phyloP scores from a whole-genome alignment of 1,139 yeast species.

The Nakaseomyces sp. region DNA sequence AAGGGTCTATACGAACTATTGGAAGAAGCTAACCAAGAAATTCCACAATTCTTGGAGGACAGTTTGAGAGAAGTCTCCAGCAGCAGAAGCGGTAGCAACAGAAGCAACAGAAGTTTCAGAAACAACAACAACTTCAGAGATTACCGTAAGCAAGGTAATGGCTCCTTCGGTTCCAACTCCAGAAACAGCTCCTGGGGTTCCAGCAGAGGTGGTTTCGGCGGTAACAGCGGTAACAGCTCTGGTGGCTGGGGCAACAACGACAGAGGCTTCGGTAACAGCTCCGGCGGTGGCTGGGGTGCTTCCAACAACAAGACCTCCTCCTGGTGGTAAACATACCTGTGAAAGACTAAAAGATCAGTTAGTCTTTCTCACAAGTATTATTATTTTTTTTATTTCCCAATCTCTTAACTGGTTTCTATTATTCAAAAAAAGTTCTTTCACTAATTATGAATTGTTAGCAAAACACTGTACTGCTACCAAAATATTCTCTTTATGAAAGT shows the following conservation, averaged over 20 bases:
- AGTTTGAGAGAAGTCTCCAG: constrained; percentile 70
- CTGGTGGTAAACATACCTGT: constrained; percentile 21
- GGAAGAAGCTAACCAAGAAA: constrained; percentile 94
- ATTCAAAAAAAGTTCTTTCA: constrained; percentile 6
- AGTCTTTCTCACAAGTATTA: constrained; percentile 4
- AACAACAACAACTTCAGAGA: constrained; percentile 41
- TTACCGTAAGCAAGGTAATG: constrained; percentile 43
- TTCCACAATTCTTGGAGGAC: constrained; percentile 77
- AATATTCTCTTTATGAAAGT: not conserved
- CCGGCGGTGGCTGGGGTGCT: constrained; percentile 26
- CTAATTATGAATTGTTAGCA: constrained; percentile 9
- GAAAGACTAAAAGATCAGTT: not conserved
- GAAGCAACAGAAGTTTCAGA: constrained; percentile 40
- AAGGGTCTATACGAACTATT: constrained; percentile 83
- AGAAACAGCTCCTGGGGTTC: constrained; percentile 31
- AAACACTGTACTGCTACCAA: not conserved
- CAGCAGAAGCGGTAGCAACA: constrained; percentile 52
- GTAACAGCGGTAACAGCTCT: constrained; percentile 27
- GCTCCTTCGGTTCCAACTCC: constrained; percentile 30
- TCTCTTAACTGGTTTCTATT: constrained; percentile 3
- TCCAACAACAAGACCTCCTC: constrained; percentile 20
- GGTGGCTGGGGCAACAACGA: constrained; percentile 17
- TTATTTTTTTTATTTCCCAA: constrained; percentile 5
- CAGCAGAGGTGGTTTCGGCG: constrained; percentile 27
- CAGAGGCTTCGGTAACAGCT: constrained; percentile 9